phyloP scores from a whole-genome alignment of 225 moss, liverwort and hornwort genomes.

The Bryoerythrophyllum caledonicum region DNA sequence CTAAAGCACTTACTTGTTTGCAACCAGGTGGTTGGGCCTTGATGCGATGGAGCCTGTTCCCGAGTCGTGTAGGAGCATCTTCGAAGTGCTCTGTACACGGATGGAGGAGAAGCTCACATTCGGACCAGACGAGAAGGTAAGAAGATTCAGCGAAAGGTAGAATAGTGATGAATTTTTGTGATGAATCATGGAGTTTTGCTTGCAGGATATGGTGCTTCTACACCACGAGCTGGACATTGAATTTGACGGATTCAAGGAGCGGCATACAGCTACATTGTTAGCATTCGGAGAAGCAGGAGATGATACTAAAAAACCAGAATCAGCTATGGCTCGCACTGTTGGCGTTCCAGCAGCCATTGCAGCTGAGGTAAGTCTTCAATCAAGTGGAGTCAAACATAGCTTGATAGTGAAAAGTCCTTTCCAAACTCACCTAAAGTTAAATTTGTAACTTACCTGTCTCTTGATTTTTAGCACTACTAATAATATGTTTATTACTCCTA shows the following conservation, averaged over 20 bases:
- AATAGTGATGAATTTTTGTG: no score
- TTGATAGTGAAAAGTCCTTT: no score
- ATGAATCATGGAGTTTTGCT: neutral
- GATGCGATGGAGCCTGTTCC: conserved; percentile 65
- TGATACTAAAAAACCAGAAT: conserved; percentile 51
- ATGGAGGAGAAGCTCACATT: conserved; percentile 77
- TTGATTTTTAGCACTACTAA: no score
- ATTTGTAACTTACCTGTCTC: no score
- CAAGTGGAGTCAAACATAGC: no score
- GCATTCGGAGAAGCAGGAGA: conserved; percentile 63
- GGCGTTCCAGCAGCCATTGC: conserved; percentile 90
- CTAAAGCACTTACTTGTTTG: conserved; percentile 8
- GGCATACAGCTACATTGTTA: conserved; percentile 81
- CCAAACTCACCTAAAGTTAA: no score
- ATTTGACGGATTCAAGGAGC: conserved; percentile 58
- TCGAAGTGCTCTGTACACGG: conserved; percentile 79
- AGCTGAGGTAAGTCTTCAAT: conserved; percentile 72
- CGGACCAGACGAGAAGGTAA: conserved; percentile 77
- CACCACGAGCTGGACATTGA: conserved; percentile 83
- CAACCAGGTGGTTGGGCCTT: conserved; percentile 81
- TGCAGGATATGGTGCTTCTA: conserved; percentile 87
- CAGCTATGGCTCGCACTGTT: conserved; percentile 90
- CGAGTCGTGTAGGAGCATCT: conserved; percentile 62
- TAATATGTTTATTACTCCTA: no score
- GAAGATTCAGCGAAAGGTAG: no score